Evolutionary conservation across 768 basidiomycete species (phyloP), one percentile per base, ranked within the genome.

Genomic region (Boletus rex-veris): DNA sequence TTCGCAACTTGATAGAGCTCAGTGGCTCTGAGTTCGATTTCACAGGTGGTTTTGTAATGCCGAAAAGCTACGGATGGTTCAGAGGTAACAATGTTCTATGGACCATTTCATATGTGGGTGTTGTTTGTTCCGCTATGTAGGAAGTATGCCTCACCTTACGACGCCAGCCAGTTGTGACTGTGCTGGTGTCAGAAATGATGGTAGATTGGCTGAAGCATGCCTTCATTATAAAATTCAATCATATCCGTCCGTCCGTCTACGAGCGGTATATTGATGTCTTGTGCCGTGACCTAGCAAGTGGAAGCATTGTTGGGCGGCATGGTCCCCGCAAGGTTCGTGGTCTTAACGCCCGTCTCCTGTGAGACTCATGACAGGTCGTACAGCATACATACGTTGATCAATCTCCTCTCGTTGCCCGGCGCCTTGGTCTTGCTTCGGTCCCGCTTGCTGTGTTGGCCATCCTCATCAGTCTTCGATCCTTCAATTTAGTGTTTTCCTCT

Each of bases 181-280:
- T 99, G 4, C 78, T 98, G 70, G 65, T 85, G 5, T 96, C 93
- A 3, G 97, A 99, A 70, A 89, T 92, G 80, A 70, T 90, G 12
- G 97, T 99, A 11, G 97, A 99, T 68, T 99, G 96, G 96, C 78
- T 98, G 47, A 99, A 99, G 69, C 97, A 99, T 64, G 96, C 95
- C 10, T 99, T 98, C 73, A 98, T 99, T 63, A 96, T 95, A 47
- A 99, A 99, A 71, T 98, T 98, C 76, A 99, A 99, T 62, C 96
- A 98, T 64, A 95, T 99, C 44, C 85, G 95, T 0, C 92, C 94
- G 0, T 89, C 88, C 0, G 92, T 98, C 3, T 99, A 98, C 61
- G 93, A 93, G 58, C 82, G 96, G 15, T 99, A 92, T 68, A 90
- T 87, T 3, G 97, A 99, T 62, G 92, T 99, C 1, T 79, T 99